Evolutionary conservation across 2,329 filamentous ascomycete genomes (phyloP).

Genomic region (Clonostachys sp.): DNA sequence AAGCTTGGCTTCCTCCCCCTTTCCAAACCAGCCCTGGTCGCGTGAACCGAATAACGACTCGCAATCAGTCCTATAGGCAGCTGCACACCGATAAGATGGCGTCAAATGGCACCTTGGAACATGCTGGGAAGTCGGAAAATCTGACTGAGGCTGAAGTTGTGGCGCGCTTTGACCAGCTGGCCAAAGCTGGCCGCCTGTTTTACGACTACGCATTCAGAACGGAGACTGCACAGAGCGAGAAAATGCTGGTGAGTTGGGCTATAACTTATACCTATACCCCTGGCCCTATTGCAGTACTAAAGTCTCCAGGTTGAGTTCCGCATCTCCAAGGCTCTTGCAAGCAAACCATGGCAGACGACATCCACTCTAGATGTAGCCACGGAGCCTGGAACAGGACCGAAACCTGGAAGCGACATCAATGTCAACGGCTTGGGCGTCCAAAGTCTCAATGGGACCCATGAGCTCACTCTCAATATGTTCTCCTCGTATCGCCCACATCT

Average conservation of each 20-base stretch:
- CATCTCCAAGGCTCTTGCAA: conserved; percentile 5
- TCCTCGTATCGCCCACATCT: conserved; percentile 40
- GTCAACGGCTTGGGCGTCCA: conserved; percentile 33
- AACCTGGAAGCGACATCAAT: conserved; percentile 28
- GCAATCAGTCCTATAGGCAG: neutral
- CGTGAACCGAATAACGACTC: no score
- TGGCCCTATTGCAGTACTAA: neutral
- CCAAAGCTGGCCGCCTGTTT: conserved; percentile 4
- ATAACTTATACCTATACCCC: neutral
- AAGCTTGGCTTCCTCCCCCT: no score
- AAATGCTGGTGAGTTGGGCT: neutral
- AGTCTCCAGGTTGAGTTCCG: conserved; percentile 6
- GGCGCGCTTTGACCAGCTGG: conserved; percentile 4
- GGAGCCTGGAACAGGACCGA: neutral
- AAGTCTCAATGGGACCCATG: conserved; percentile 31
- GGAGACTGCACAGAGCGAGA: neutral
- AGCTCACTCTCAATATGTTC: conserved; percentile 42
- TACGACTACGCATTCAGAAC: conserved; percentile 6
- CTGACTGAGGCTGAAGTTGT: neutral
- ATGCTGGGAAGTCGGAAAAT: no score
- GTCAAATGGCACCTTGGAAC: conserved; percentile 7
- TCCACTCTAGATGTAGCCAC: neutral
- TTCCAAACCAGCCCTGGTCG: no score
- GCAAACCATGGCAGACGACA: conserved; percentile 5
- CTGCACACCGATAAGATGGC: conserved; percentile 10